Base-by-base conservation (phyloP, 495 filamentous ascomycete genomes). In the Cryomyces antarcticus region DNA sequence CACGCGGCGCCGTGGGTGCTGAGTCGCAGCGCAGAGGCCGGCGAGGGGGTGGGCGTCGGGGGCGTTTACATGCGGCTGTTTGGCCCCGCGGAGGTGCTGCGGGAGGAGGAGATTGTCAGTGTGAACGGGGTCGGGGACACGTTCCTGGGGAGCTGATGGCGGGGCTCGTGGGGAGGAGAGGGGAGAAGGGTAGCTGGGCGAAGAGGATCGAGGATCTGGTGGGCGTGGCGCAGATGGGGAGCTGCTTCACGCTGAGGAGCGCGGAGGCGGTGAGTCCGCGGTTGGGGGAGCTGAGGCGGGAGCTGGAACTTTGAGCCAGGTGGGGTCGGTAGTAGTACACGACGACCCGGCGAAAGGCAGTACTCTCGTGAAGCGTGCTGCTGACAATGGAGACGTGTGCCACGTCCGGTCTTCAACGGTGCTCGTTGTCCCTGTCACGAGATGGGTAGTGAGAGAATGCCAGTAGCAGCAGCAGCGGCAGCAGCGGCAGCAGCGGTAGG, bases 111-210 rank as follows among this genome's bases (percentile, higher is more conserved):
- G 29, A 65, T 93, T 4, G 76, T 88, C 9, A 88, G 81, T 48
- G 89, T 95, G 9, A 97, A 95, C 55, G 89, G 87, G 0, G 86
- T 84, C 0, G 89, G 89, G 5, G 89, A 97, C 61, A 96, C 89
- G 0, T 82, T 95, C 49, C 62, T 89, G 2, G 89, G 88, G 4
- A 78, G 11, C 35, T 93, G 30, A 62, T 93, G 24, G 77, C 84
- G 1, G 80, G 80, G 17, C 52, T 80, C 49, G 63, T 65, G 5
- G 60, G 46, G 39, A 38, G 45, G n/a, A 17, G n/a, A 31, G 43
- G 31, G 27, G 30, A 35, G 36, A 39, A 28, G 27, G 33, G 12
- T 9, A 3, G 33, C 9, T 1, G 17, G 17, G 71, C 68, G 5
- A 58, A 58, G 4, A 61, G 52, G 51, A 53, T 69, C n/a, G 62